Base-by-base conservation (phyloP, 495 filamentous ascomycete species). In the Neurospora sp. region DNA sequence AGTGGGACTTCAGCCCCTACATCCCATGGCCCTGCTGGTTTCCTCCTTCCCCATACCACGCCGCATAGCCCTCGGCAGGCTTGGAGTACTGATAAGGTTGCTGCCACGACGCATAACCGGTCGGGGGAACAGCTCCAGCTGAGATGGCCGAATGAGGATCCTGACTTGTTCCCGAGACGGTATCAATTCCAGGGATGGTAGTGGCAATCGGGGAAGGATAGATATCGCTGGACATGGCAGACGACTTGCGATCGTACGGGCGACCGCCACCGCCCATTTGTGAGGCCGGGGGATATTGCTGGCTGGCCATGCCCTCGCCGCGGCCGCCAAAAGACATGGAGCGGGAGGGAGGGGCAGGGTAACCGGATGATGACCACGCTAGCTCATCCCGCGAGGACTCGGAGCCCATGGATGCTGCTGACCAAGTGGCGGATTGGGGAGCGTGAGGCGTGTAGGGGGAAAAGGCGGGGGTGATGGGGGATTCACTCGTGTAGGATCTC, bases 241-340 rank as follows among this genome's bases (percentile, higher is more conserved):
- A 75, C 7, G 80, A 77, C 39, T 82, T 82, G 39, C 83, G 81
- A 20, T 84, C 82, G 69, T 83, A 85, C 6, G 71, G 75, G 39
- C 75, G 79, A 46, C 72, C 75, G 73, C 74, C 76, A 71, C 14
- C 75, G 74, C 76, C 76, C 69, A 78, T 75, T 39, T 81, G 79
- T 40, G 78, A 77, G 35, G 81, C 78, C 10, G 82, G 77, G 14
- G 80, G 77, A 70, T 82, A 82, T 37, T 77, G 80, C 44, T 77
- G 81, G 66, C 75, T 77, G 3, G 72, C 71, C 72, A 82, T 77
- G 40, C 78, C 77, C 23, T 85, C 84, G 54, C 79, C 79, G 54
- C 83, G 80, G 46, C 79, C 79, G 62, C 83, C 81, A 66, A 83
- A 86, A 2, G 85, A 85, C 76, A 86, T 76, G 3, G 85, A 86